Base-by-base conservation (phyloP, 1,139 yeast species). In the Trichomonascaceae sp. region DNA sequence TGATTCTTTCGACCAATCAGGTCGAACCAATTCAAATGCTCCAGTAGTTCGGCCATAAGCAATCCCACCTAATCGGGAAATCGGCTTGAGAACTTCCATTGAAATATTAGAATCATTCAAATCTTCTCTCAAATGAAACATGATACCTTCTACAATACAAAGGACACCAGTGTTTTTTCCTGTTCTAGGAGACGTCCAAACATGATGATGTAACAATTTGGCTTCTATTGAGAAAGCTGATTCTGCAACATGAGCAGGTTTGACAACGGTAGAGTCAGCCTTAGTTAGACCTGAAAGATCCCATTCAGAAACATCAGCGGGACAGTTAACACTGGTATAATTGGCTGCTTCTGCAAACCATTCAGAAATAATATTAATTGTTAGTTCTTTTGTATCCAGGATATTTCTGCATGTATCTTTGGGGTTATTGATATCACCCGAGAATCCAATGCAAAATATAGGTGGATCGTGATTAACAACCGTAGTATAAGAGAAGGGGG, bases 341-440 rank as follows among this genome's bases (percentile, higher is more conserved):
- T 83, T 81, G 13, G 85, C 84, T 17, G 86, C 86, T 54, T 83
- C 87, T 30, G 78, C 69, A 61, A 81, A 80, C 85, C 85, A 82
- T 65, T 83, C 87, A 49, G 82, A 75, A 43, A 83, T 75, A 53
- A 83, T 75, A 63, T 78, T 82, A 61, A 83, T 75, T n/a, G 84
- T 80, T 53, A 77, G 72, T 60, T 83, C 87, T 3, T 69, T 71
- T 3, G 83, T 80, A 22, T 76, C 81, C 43, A 79, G 62, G 30
- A 82, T 64, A 60, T 82, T 82, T 12, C 61, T 61, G 50, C 73
- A 69, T 7, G 85, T 74, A 63, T 83, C 85, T 63, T 83, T 83
- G 22, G 39, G 43, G 1, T 72, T 78, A 13, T 74, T 73, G 22
- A 74, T 72, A 47, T 36, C 50, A 17, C 41, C 15, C 15, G 79